Percentiles rank a stretch among this genome's conserved stretches.
These are phyloP conservation scores for Boletus huronensis DNA, from an alignment of 768 basidiomycete species.

Conservation along the genomic window DNA sequence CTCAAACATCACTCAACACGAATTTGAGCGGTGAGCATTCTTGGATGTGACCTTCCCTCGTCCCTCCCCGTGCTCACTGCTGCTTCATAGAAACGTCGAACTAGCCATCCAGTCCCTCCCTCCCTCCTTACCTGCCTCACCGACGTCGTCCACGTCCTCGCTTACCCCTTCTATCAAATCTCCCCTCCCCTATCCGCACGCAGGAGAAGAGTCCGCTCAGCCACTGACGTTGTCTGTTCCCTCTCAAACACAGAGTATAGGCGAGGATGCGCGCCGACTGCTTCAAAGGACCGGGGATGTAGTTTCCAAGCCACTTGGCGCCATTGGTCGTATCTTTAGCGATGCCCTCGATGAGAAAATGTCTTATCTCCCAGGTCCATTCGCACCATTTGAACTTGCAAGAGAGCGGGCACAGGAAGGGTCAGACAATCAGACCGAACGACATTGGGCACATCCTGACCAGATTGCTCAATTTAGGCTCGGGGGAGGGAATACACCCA, in stretches of 20 bases:
- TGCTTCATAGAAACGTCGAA: conserved; percentile 51
- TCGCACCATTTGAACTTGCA: conserved; percentile 64
- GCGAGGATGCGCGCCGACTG: conserved; percentile 76
- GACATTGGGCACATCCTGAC: conserved; percentile 42
- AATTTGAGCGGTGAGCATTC: conserved; percentile 72
- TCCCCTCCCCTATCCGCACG: conserved; percentile 44
- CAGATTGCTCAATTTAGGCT: conserved; percentile 27
- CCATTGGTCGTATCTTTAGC: conserved; percentile 83
- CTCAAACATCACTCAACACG: conserved; percentile 90
- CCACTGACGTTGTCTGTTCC: conserved; percentile 63
- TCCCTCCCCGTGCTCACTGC: conserved; percentile 6
- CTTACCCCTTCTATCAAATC: conserved; percentile 37
- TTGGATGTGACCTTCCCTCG: neutral
- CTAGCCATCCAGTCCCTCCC: conserved; percentile 50
- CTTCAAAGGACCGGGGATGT: conserved; percentile 89
- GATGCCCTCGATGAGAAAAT: conserved; percentile 76
- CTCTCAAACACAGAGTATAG: conserved; percentile 28
- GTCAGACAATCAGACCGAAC: conserved; percentile 31
- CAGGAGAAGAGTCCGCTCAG: conserved; percentile 88
- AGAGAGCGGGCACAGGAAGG: conserved; percentile 45
- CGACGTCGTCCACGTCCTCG: conserved; percentile 34
- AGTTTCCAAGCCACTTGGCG: conserved; percentile 86
- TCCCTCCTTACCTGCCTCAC: conserved; percentile 28
- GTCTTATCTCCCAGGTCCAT: conserved; percentile 63
- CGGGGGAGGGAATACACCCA: conserved; percentile 32